Evolutionary conservation across 1,284 basidiomycete genomes (phyloP), one percentile per base, ranked within the genome.

Genomic region (Trichosporon coremiiforme): DNA sequence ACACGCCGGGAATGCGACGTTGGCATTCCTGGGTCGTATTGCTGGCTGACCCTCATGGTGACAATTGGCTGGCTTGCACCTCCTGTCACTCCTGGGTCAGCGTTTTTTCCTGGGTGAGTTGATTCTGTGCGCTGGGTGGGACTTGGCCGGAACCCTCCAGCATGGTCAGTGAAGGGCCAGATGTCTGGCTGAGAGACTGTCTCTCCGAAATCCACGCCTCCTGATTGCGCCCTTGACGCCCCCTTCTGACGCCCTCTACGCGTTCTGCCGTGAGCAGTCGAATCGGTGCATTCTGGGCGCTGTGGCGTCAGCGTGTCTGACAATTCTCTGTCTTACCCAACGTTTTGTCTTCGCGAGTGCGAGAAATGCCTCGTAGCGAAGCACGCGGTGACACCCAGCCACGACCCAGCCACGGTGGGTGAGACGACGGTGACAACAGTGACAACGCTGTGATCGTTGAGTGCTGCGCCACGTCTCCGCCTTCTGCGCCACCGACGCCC

Each of bases 281-380:
- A 53, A 53, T 53, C 20, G 22, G 50, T 25, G 22, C 50, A 53
- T 25, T 53, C 4, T 17, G 8, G 22, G 10, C 7, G 20, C 20
- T n/a, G 50, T 53, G 50, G 50, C 50, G 50, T 53, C 50, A 10
- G 20, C 9, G 25, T 25, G 50, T 53, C 50, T 53, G 50, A 53
- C 22, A 53, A 53, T 22, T 53, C n/a, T 20, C 7, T 53, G 50
- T 53, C 20, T 53, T 10, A 53, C 20, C 50, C 41, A 45, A 12
- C 41, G 8, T n/a, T 9, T n/a, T 4, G 1, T 25, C 20, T 17
- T 8, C 20, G 50, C 50, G 15, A 53, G 22, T 25, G 22, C 50
- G 50, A 53, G 12, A 53, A 53, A 53, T 53, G 50, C 50, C 50
- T 53, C 50, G 25, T 25, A 5, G 47, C 7, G 13, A 8, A 8